A percentile compares a stretch with the other conserved stretches of the same genome.
Evolutionary conservation across 1,139 yeast species (phyloP).

Genomic region (Yamadazyma sp.): DNA sequence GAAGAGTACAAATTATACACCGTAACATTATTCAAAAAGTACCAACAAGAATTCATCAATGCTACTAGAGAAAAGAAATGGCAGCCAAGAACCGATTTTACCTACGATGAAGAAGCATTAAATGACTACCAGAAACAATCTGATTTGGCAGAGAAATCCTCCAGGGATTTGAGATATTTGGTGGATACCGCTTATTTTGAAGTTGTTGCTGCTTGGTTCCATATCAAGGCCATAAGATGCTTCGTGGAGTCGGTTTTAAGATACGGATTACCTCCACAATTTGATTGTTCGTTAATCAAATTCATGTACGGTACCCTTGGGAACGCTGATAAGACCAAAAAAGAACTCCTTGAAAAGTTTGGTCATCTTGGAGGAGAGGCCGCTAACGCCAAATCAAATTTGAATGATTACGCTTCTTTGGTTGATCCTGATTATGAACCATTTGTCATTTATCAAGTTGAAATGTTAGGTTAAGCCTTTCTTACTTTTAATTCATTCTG

Average conservation of each 20-base stretch:
- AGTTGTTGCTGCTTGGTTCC: conserved; percentile 82
- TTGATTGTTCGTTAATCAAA: conserved; percentile 62
- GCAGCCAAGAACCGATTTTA: conserved; percentile 86
- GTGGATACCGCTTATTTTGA: conserved; percentile 88
- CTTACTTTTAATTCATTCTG: conserved; percentile 4
- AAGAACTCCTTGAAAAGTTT: conserved; percentile 67
- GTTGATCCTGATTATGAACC: conserved; percentile 97
- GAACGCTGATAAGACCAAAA: conserved; percentile 57
- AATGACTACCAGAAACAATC: conserved; percentile 75
- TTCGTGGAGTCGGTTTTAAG: conserved; percentile 74
- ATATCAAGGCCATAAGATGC: conserved; percentile 64
- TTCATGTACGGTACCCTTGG: conserved; percentile 40
- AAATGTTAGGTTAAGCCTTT: conserved; percentile 17
- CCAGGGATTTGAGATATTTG: conserved; percentile 77
- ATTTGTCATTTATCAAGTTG: conserved; percentile 73
- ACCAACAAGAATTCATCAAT: conserved; percentile 62
- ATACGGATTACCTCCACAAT: conserved; percentile 95
- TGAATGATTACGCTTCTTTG: conserved; percentile 84
- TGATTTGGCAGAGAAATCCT: conserved; percentile 68
- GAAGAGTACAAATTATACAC: conserved; percentile 70
- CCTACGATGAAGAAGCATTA: conserved; percentile 76
- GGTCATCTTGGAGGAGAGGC: conserved; percentile 94
- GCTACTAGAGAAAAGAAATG: conserved; percentile 83
- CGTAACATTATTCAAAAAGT: conserved; percentile 84
- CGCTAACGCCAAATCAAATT: conserved; percentile 60